Evolutionary conservation across 495 filamentous ascomycete genomes (phyloP), one percentile per base, ranked within the genome.

Genomic region (Hypoxylon cercidicola): DNA sequence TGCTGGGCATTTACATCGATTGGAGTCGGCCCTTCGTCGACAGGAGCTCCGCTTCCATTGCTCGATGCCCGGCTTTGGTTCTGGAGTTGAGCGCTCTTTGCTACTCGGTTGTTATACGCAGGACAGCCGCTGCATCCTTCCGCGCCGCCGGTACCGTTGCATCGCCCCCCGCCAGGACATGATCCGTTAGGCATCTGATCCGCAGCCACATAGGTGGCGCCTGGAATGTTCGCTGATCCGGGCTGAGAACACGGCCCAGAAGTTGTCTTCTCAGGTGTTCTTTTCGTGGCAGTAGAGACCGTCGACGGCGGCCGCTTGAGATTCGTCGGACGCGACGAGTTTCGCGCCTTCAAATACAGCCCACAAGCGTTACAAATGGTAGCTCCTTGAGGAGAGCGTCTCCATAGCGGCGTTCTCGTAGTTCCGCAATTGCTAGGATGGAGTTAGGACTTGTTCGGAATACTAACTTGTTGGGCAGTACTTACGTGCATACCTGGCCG

Each of bases 301-400:
- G 78, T 74, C 21, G 72, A 78, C 13, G 81, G 78, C 10, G 85
- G 84, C 12, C 89, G 85, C 75, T 96, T 97, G 51, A 97, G 81
- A 74, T 93, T 97, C 2, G 90, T 93, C 2, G 95, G 95, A 39
- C 95, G 88, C 60, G 88, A 85, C 58, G 92, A 88, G 72, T 99
- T 98, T 41, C 95, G 86, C 18, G 93, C 93, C 74, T 98, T 99
- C 46, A 90, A 78, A 74, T 99, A 99, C 6, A 99, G 84, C 19
- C 95, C 95, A 71, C 95, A 99, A 11, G 95, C 95, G 77, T 99
- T 99, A 78, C 95, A 99, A 37, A 99, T 98, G 48, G 92, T 97
- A 43, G 91, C 89, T 39, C 95, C 95, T 50, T 91, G 89, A 0
- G 94, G 96, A 1, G 94, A 96, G 58, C 95, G 87, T 62, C 95